Base-by-base conservation (phyloP, 306 rosid species). In the Rosa lucieae region DNA sequence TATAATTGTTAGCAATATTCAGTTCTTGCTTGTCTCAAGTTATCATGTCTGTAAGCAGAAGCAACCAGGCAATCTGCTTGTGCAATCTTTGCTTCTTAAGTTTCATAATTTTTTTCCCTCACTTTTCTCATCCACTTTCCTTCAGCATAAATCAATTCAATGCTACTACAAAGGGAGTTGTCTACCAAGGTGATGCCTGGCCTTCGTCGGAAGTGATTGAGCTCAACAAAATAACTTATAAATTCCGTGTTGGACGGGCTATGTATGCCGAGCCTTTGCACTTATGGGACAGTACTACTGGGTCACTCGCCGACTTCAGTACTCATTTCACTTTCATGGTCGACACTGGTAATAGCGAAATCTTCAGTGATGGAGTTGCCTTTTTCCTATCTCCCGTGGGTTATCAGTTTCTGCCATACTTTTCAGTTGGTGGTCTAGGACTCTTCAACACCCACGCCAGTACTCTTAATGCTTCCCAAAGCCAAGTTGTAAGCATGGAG, bases 341-440 rank as follows among this genome's bases (percentile, higher is more conserved):
- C 3, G 55, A 75, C 51, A 73, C 12, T 12, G 48, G 0, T 3
- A 17, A 23, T 15, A 10, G 35, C 1, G 6, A 0, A 42, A 5
- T 3, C 10, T 37, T 21, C 8, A 55, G 78, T 18, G 77, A 74
- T 17, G 80, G 85, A 9, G 61, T 84, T 8, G 74, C 78, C 74
- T 77, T 84, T 48, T 80, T 66, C 69, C 67, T 84, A 5, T 78
- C 78, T n/a, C 80, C 75, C 4, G 13, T 20, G 39, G 58, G 18
- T 6, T 29, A 29, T 6, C 51, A 9, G 2, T 13, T 69, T 29
- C 82, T 72, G 2, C 78, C 17, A 32, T 5, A 75, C 75, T 84
- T 80, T 1, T 74, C 68, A 0, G 70, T 77, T 29, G 62, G 8
- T 3, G 6, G 8, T 26, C 39, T 72, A 0, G 87, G 84, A 5